A percentile compares a stretch with the other conserved stretches of the same genome.
These are phyloP conservation scores for Filosporella fistucella DNA, from an alignment of 495 filamentous ascomycete species.

Conservation along the genomic window DNA sequence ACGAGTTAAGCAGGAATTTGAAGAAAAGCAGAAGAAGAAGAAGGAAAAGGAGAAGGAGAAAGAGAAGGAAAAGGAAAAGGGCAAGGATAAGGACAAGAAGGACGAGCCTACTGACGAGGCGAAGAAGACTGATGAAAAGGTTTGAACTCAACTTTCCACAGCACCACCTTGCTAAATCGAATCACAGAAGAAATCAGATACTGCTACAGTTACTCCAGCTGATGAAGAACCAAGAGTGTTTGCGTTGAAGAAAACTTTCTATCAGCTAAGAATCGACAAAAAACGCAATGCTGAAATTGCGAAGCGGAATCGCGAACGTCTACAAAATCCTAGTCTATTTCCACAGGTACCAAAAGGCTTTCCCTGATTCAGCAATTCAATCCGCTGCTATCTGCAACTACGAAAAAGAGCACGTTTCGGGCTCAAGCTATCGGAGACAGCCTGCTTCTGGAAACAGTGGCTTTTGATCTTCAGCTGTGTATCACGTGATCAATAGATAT, in stretches of 20 bases:
- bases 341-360: slow-evolving; percentile 70
- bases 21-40: slow-evolving; percentile 66
- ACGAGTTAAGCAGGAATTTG: slow-evolving; percentile 73
- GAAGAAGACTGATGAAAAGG: slow-evolving; percentile 50
- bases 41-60: slow-evolving; percentile 53
- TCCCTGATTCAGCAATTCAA: no score
- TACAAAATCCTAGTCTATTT: slow-evolving; percentile 74
- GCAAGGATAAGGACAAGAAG: slow-evolving; percentile 39
- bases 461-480: no score
- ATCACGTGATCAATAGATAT: no score
- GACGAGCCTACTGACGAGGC: slow-evolving; percentile 42
- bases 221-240: slow-evolving; percentile 75
- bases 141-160: slow-evolving; percentile 18
- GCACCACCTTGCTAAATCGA: slow-evolving; percentile 3
- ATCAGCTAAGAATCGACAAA: slow-evolving; percentile 76
- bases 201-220: not conserved
- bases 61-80: slow-evolving; percentile 42
- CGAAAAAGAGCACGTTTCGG: no score
- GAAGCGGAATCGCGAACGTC: slow-evolving; percentile 73
- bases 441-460: no score
- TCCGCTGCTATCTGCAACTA: no score
- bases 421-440: no score
- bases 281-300: slow-evolving; percentile 75
- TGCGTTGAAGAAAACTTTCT: slow-evolving; percentile 80
- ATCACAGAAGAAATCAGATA: slow-evolving; percentile 18